A percentile compares a stretch with the other conserved stretches of the same genome.
Evolutionary conservation across 106 monocot genomes (phyloP).

Genomic region (Chionographis japonica): DNA sequence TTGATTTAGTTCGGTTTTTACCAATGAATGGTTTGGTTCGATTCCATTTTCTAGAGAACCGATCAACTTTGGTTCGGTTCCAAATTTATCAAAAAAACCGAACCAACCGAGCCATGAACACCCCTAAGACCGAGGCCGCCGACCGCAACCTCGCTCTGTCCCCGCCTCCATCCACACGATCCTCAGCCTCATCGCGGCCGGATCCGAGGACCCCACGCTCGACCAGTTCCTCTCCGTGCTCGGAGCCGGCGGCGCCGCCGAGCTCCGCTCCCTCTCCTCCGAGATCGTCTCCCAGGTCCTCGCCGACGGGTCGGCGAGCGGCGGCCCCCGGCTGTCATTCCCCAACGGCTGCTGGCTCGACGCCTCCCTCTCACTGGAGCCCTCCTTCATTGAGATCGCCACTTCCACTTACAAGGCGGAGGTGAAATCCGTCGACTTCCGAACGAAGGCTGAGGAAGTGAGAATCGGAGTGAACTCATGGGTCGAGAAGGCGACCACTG

Average conservation of each 20-base stretch:
- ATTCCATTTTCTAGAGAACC: too few relatives aligned
- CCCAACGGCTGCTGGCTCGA: conserved; percentile 72
- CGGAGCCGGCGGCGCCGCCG: neutral
- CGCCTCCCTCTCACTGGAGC: conserved; percentile 29
- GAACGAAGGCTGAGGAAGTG: too few relatives aligned
- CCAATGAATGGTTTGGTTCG: too few relatives aligned
- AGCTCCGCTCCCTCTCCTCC: conserved; percentile 42
- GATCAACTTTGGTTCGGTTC: too few relatives aligned
- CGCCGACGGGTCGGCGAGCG: conserved; percentile 46
- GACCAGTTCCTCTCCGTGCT: conserved; percentile 19
- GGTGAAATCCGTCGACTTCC: conserved; percentile 60
- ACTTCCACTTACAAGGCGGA: conserved; percentile 38
- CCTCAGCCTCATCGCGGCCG: conserved; percentile 43
- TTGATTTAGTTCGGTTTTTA: too few relatives aligned
- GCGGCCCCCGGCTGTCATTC: conserved; percentile 55
- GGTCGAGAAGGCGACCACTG: too few relatives aligned
- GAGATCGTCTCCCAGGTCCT: conserved; percentile 46
- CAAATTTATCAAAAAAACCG: too few relatives aligned
- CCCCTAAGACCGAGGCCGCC: neutral
- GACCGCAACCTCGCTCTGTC: conserved; percentile 37
- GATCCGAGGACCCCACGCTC: conserved; percentile 29
- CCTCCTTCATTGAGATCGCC: conserved; percentile 35
- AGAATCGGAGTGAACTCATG: too few relatives aligned
- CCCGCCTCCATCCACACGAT: conserved; percentile 39
- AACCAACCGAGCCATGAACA: too few relatives aligned